Conservation (phyloP, 805 yeast genomes). For the Nakazawaea wyomingensis region DNA sequence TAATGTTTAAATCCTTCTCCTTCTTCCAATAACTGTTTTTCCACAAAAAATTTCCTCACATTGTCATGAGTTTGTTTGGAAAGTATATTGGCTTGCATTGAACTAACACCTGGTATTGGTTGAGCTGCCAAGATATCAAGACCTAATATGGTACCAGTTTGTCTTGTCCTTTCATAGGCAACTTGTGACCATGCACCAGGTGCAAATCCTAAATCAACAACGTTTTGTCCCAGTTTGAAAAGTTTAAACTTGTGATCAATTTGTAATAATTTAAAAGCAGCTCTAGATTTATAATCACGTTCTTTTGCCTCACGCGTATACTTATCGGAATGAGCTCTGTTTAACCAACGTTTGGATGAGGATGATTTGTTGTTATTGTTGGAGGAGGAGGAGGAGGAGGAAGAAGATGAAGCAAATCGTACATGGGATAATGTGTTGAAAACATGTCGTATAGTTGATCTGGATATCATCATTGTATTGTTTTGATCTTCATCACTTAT, state of each 20-base stretch:
- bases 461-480: background rate
- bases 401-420: constrained; percentile 7
- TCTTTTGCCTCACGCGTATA: constrained; percentile 64
- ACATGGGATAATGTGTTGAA: background rate
- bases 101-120: constrained; percentile 76
- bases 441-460: background rate
- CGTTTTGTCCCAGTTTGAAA: constrained; percentile 45
- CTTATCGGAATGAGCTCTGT: constrained; percentile 60
- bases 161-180: constrained; percentile 48
- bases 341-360: constrained; percentile 70
- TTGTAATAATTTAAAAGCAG: constrained; percentile 84
- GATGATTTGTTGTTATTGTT: constrained; percentile 23
- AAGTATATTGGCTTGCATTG: constrained; percentile 86
- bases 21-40: constrained; percentile 17
- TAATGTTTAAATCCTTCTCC: constrained; percentile 19
- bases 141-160: constrained; percentile 61
- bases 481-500: too few relatives aligned
- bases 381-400: constrained; percentile 2
- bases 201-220: constrained; percentile 87
- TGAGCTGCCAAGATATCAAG: constrained; percentile 74
- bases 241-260: constrained; percentile 60
- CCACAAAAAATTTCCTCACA: constrained; percentile 46
- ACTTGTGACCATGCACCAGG: constrained; percentile 97
- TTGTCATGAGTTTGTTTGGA: constrained; percentile 56
- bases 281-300: constrained; percentile 69